Conservation (phyloP, 192 early-diverging fungal species). For the Coemansia sp. region DNA sequence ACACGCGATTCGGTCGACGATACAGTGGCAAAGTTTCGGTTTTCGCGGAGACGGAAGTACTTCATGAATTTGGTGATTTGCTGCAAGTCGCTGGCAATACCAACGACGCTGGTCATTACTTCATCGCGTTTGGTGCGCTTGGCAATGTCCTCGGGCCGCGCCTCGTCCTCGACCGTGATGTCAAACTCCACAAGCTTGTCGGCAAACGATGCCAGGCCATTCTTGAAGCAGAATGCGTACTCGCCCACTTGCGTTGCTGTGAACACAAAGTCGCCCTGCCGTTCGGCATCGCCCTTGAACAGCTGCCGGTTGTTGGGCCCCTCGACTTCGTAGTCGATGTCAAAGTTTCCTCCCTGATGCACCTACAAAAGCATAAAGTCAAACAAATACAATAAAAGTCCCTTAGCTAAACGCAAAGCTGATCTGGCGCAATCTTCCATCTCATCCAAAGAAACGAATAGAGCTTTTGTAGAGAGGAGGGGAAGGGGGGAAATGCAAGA, state of each 20-base stretch:
- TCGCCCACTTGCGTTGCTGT: slow-evolving; percentile 83
- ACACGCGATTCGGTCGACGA: slow-evolving; percentile 80
- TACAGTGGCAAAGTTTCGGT: slow-evolving; percentile 89
- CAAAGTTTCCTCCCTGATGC: slow-evolving; percentile 94
- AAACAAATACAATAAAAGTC: neutral
- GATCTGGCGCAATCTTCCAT: neutral
- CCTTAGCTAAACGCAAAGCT: neutral
- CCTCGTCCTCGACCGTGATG: slow-evolving; percentile 88
- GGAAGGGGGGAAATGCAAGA: too few relatives aligned
- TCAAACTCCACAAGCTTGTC: slow-evolving; percentile 97
- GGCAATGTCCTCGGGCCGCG: slow-evolving; percentile 59
- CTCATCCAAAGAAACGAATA: neutral
- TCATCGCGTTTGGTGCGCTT: slow-evolving; percentile 60
- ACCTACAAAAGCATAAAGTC: slow-evolving; percentile 59
- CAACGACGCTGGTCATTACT: slow-evolving; percentile 59
- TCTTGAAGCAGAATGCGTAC: slow-evolving; percentile 96
- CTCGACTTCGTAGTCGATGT: slow-evolving; percentile 89
- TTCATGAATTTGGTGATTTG: slow-evolving; percentile 79
- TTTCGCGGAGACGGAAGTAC: slow-evolving; percentile 87
- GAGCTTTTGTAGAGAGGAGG: neutral
- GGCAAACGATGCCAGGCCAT: slow-evolving; percentile 89
- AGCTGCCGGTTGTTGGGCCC: slow-evolving; percentile 70
- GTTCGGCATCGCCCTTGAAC: slow-evolving; percentile 79
- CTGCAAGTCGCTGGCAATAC: slow-evolving; percentile 62
- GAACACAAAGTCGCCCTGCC: slow-evolving; percentile 95